Base-by-base conservation (phyloP, 2,329 filamentous ascomycete species). In the Rhinocladiella mackenziei region DNA sequence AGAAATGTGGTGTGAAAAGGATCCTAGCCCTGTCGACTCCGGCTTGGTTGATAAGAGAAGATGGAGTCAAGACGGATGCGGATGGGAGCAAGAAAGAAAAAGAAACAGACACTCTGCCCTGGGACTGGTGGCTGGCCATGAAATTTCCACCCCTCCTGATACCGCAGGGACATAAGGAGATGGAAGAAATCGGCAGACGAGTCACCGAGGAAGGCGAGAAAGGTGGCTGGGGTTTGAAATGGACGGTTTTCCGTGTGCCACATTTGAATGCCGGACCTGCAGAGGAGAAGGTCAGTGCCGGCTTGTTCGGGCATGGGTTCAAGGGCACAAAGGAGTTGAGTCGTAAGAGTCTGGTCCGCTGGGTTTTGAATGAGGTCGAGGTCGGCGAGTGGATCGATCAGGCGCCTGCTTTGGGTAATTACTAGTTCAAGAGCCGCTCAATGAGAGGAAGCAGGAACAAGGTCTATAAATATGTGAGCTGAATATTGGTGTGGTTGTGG, bases 351-450 rank as follows among this genome's bases (percentile, higher is more conserved):
- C 29, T 50, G 32, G 32, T 19, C 15, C 28, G 33, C 10, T 50
- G 47, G 47, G 19, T 47, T 18, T 28, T 45, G 15, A 42, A 39
- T 10, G 47, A 50, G 29, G 5, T 50, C 13, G 43, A 46, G 9
- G 47, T 34, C 28, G 23, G 32, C 15, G 34, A 47, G n/a, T 43
- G 38, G 43, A 31, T 47, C 9, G 31, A 39, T 11, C 28, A 36
- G 22, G 42, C 38, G 2, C 47, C 47, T 7, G 37, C 23, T 26
- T 7, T 26, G 23, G 23, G 23, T 7, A 26, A 26, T 11, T 26
- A 26, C 11, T 26, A n/a, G n/a, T n/a, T n/a, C n/a, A n/a, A n/a
- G n/a, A n/a, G n/a, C n/a, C n/a, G n/a, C n/a, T n/a, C n/a, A n/a
- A n/a, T n/a, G n/a, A n/a, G n/a, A n/a, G n/a, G n/a, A n/a, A n/a